Base-by-base conservation (phyloP, 176 grass and related monocot genomes). In the Zea mays region DNA sequence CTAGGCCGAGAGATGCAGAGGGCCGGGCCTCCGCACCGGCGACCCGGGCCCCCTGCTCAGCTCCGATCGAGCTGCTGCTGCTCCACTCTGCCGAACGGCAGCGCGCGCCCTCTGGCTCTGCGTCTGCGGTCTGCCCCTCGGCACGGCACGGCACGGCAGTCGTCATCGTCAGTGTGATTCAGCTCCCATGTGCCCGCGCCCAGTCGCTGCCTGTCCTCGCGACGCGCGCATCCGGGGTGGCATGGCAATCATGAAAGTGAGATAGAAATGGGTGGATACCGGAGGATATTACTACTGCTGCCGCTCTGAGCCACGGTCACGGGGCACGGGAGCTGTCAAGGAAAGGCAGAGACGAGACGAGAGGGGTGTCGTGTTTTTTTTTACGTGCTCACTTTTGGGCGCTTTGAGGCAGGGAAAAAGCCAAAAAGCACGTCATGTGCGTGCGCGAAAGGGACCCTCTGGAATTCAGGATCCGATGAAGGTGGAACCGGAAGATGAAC, bases 391-490 rank as follows among this genome's bases (percentile, higher is more conserved):
- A 77, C 60, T 71, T 81, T 76, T 81, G 44, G 44, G 69, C 20
- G 72, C 78, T 46, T 55, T 64, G 63, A 72, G 47, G 60, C 72
- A 59, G 34, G 33, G 70, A 27, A 64, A 81, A 60, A 27, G 27
- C 27, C 27, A 27, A 27, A 27, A 27, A 27, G 71, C 55, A 81
- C 49, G 84, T 13, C 78, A 86, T 86, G 77, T 86, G 84, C 77
- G 65, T 61, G 77, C 78, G 76, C 65, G 37, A 75, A 86, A 56
- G 67, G 19, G 19, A 38, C 21, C 59, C 27, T 69, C 67, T 47
- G 37, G 67, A 71, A 81, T 49, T 81, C 78, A 76, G 78, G 57
- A 76, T 81, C 78, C 84, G n/a, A 70, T 41, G 78, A 49, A 62
- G 10, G 75, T 39, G n/a, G 2, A 55, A n/a, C 51, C 7, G 6